Conservation (phyloP, 2,329 filamentous ascomycete species). For the Pseudogymnoascus sp. region DNA sequence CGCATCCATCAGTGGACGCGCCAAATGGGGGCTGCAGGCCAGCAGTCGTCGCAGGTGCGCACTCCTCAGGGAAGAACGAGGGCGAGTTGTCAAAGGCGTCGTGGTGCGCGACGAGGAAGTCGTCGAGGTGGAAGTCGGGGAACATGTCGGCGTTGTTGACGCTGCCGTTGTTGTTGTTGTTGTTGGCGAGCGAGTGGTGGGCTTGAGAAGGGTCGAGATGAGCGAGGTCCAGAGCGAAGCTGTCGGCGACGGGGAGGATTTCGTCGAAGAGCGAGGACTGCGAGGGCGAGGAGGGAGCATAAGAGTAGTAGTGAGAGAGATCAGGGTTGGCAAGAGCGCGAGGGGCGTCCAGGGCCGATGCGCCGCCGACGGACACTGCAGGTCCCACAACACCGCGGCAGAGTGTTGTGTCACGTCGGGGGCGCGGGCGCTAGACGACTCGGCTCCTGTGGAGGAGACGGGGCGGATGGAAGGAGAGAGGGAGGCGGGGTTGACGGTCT, state of each 20-base stretch:
- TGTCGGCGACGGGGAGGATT: slow-evolving; percentile 66
- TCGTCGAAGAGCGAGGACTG: slow-evolving; percentile 69
- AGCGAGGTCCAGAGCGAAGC: slow-evolving; percentile 58
- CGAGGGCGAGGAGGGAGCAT: slow-evolving; percentile 59
- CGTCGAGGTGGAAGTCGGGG: slow-evolving; percentile 41
- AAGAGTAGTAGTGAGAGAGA: slow-evolving; percentile 62
- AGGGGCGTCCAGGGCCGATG: slow-evolving; percentile 32
- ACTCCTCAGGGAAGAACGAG: slow-evolving; percentile 13
- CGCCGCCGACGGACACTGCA: slow-evolving; percentile 89
- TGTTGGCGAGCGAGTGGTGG: slow-evolving; percentile 32
- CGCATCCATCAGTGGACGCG: slow-evolving; percentile 67
- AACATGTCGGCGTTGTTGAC: slow-evolving; percentile 19
- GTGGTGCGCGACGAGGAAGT: slow-evolving; percentile 27
- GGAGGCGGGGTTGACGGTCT: slow-evolving; percentile 54
- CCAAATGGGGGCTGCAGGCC: slow-evolving; percentile 66
- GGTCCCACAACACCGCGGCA: slow-evolving; percentile 99
- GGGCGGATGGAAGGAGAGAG: slow-evolving; percentile 48
- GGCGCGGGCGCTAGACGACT: slow-evolving; percentile 32
- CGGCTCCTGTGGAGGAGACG: slow-evolving; percentile 30
- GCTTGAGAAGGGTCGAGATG: slow-evolving; percentile 42
- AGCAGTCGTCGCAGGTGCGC: slow-evolving; percentile 42
- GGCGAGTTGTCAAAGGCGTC: slow-evolving; percentile 6
- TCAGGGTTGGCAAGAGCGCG: slow-evolving; percentile 55
- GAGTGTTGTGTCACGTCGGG: slow-evolving; percentile 99
- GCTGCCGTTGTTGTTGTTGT: slow-evolving; percentile 45